These are phyloP conservation scores for Arabis alpina DNA, from an alignment of 345 rosid species.

Conservation along the genomic window DNA sequence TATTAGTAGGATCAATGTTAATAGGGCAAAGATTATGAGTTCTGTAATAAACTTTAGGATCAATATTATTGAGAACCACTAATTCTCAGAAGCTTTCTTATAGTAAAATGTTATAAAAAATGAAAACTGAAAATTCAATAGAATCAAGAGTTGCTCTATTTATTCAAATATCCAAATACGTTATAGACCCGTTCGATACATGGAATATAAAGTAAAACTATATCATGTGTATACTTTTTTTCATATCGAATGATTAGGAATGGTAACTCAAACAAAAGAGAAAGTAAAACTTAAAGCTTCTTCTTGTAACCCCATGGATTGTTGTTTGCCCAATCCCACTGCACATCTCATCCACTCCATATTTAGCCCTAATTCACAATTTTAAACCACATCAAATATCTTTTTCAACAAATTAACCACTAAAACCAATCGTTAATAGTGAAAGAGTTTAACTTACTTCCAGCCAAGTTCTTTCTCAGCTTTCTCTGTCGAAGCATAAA, in stretches of 20 bases:
- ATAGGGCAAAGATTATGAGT: no score
- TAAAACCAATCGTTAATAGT: conserved; percentile 10
- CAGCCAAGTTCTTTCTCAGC: conserved; percentile 92
- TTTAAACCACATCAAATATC: conserved; percentile 5
- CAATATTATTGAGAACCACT: no score
- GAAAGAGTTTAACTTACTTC: conserved; percentile 59
- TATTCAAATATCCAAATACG: conserved; percentile 14
- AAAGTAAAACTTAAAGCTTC: conserved; percentile 39
- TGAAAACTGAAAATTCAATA: not conserved
- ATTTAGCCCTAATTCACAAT: conserved; percentile 73
- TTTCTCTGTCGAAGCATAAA: conserved; percentile 76
- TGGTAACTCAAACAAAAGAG: not conserved
- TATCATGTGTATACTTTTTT: conserved; percentile 6
- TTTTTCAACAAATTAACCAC: not conserved
- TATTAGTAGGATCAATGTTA: no score
- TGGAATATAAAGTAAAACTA: conserved; percentile 24
- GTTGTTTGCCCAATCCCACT: conserved; percentile 88
- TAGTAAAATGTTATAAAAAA: no score
- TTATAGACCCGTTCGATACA: conserved; percentile 19
- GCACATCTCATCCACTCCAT: conserved; percentile 91
- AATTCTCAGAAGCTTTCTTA: no score
- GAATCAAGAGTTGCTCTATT: conserved; percentile 7
- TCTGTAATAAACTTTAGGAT: no score
- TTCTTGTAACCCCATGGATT: conserved; percentile 86
- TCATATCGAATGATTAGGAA: conserved; percentile 24